Base-by-base conservation (phyloP, 2,329 filamentous ascomycete species). In the Fusarium citri region DNA sequence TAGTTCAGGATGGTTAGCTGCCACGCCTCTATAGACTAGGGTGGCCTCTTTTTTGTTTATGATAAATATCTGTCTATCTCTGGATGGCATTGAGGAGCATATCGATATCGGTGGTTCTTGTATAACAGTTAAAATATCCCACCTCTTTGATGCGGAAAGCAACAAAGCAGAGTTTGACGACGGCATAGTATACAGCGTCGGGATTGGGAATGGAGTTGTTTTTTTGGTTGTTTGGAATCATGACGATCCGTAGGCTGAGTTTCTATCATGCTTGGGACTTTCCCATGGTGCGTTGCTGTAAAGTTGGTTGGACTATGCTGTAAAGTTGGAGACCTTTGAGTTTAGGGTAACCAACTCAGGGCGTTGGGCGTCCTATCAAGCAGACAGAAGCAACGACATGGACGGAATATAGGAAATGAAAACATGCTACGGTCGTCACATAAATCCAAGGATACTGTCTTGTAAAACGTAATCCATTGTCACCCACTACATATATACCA, bases 91-190 rank as follows among this genome's bases (percentile, higher is more conserved):
- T 45, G 22, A 56, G 42, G 48, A 57, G 51, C 55, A 58, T 55
- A 54, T 58, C 34, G 41, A 37, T 45, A 11, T 23, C 28, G 41
- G 45, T 51, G 30, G 26, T 68, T 59, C 30, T 65, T 65, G 68
- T 71, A 71, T 58, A 68, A 47, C 57, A 71, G 51, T 66, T 37
- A 51, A 69, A 69, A 66, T 46, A 64, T 55, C 46, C 55, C 49
- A 30, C 34, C 26, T 49, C 50, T 45, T 45, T 23, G 22, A 47
- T 51, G 42, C 59, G 31, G n/a, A 22, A 31, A 42, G 18, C n/a
- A 46, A 48, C 37, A 50, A n/a, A 41, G 23, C 55, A 59, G 63
- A 54, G 54, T 57, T 28, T 48, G 48, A 53, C 31, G 63, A 43
- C 37, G 40, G 55, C 64, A 70, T 68, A 51, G 14, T 25, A 55